A percentile compares a stretch with the other conserved stretches of the same genome.
These are phyloP conservation scores for Ascochyta lentis DNA, from an alignment of 2,329 filamentous ascomycete genomes.

Conservation along the genomic window DNA sequence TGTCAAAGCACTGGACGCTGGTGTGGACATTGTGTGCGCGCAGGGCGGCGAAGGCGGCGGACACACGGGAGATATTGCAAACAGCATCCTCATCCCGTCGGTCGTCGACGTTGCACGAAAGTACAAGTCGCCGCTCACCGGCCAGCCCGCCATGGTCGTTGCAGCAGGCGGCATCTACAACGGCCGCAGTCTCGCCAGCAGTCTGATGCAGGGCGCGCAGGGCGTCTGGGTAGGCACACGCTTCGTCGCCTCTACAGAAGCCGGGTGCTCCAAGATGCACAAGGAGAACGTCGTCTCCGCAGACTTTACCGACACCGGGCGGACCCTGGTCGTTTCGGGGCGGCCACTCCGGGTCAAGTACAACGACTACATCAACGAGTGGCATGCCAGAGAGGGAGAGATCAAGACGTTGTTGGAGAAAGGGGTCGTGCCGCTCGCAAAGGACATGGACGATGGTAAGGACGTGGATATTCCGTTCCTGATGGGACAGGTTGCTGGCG, in stretches of 20 bases:
- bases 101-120: conserved; percentile 81
- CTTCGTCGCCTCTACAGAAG: conserved; percentile 85
- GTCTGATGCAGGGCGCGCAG: conserved; percentile 84
- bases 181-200: conserved; percentile 79
- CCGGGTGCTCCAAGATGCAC: conserved; percentile 79
- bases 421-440: conserved; percentile 80
- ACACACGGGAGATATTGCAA: conserved; percentile 88
- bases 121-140: conserved; percentile 75
- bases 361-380: conserved; percentile 82
- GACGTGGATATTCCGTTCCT: conserved; percentile 87
- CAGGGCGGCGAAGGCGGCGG: conserved; percentile 92
- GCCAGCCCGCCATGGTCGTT: conserved; percentile 77
- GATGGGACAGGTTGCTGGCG: conserved; percentile 92
- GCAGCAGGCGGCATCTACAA: conserved; percentile 89
- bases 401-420: conserved; percentile 76
- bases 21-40: conserved; percentile 89
- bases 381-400: conserved; percentile 78
- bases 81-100: conserved; percentile 83
- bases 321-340: conserved; percentile 83
- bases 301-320: conserved; percentile 77
- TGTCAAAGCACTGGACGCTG: conserved; percentile 82
- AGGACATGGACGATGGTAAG: conserved; percentile 81
- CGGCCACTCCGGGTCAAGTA: conserved; percentile 79
- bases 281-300: conserved; percentile 85
- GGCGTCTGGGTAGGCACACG: conserved; percentile 95